Percentiles rank a stretch among this genome's conserved stretches.
Evolutionary conservation across 176 grass and related monocot species (phyloP).

Genomic region (Oryza brachyantha): DNA sequence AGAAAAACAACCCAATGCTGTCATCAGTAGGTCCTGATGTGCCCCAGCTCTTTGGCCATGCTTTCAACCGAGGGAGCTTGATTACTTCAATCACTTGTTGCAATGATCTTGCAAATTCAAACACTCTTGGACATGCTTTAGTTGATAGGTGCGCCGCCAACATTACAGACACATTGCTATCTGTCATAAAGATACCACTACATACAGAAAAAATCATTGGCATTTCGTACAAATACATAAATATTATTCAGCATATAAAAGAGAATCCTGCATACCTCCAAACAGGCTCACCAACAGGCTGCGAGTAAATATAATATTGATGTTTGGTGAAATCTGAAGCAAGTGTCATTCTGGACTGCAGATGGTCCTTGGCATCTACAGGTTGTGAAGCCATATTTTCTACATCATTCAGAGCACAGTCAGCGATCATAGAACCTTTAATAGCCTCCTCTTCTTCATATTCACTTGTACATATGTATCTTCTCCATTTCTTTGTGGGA

Average conservation of each 20-base stretch:
- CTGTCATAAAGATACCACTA: conserved; percentile 64
- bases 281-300: conserved; percentile 34
- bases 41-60: conserved; percentile 63
- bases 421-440: neutral
- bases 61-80: conserved; percentile 43
- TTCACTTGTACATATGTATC: conserved; percentile 16
- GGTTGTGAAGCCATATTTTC: conserved; percentile 2
- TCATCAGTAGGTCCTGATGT: conserved; percentile 53
- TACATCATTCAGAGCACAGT: conserved; percentile 5
- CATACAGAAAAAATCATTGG: conserved; percentile 22
- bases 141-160: conserved; percentile 55
- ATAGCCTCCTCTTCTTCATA: conserved; percentile 27
- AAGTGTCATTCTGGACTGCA: neutral
- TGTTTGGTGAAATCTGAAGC: conserved; percentile 9
- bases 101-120: conserved; percentile 36
- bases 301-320: conserved; percentile 5
- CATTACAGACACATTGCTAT: conserved; percentile 23
- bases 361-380: neutral
- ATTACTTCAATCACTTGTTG: conserved; percentile 37
- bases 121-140: conserved; percentile 61
- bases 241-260: neutral
- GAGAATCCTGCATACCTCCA: conserved; percentile 36
- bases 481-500: conserved; percentile 27
- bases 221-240: conserved; percentile 14
- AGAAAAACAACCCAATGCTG: conserved; percentile 73